Conservation (phyloP, 352 stramenopile genomes). For the Albugo candida region DNA sequence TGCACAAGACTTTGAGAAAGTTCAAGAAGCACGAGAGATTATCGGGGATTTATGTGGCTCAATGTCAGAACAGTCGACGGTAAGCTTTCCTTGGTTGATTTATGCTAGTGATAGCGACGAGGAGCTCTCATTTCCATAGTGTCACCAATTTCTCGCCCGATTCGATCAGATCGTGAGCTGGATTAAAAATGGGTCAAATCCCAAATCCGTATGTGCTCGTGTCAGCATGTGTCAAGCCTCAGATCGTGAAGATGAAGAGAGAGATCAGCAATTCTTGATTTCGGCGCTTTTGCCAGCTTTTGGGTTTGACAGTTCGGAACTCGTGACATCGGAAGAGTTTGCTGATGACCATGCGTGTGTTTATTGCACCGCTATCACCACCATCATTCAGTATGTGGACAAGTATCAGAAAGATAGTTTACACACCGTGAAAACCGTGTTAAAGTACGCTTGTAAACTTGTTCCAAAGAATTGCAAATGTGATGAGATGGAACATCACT, state of each 20-base stretch:
- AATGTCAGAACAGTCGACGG: constrained; percentile 42
- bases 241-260: not conserved
- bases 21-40: constrained; percentile 46
- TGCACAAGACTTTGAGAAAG: constrained; percentile 27
- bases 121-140: constrained; percentile 6
- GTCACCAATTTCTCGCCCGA: constrained; percentile 52
- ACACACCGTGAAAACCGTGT: constrained; percentile 16
- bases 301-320: not conserved
- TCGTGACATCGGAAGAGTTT: not conserved
- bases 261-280: not conserved
- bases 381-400: constrained; percentile 22
- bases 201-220: constrained; percentile 28
- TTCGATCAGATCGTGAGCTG: constrained; percentile 62
- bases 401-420: constrained; percentile 18
- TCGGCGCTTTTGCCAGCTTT: not conserved
- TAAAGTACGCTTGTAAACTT: constrained; percentile 24
- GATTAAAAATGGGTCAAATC: constrained; percentile 48
- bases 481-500: constrained; percentile 22
- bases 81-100: not conserved
- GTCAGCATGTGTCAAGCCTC: constrained; percentile 31
- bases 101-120: not conserved
- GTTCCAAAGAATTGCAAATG: constrained; percentile 23
- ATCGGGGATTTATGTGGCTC: constrained; percentile 57
- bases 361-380: constrained; percentile 23
- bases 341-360: constrained; percentile 17